Percentiles rank a stretch among this genome's conserved stretches.
These are phyloP conservation scores for Aegle marmelos DNA, from an alignment of 345 rosid species.

Conservation along the genomic window DNA sequence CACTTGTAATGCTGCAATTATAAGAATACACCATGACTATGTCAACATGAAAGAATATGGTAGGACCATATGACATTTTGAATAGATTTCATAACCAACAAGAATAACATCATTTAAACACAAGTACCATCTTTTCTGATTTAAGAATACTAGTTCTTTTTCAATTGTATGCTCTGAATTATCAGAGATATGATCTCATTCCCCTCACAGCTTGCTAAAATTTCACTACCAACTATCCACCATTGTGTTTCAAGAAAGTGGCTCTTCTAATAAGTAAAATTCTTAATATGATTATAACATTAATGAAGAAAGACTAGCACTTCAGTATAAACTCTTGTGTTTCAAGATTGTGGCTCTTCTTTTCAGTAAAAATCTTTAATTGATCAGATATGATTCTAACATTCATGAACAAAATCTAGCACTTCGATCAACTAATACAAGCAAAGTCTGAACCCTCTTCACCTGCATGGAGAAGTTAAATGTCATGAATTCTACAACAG, in stretches of 20 bases:
- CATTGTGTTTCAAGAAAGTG: not conserved
- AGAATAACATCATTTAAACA: not conserved
- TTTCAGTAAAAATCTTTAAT: not conserved
- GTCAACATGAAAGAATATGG: not conserved
- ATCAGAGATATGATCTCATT: not conserved
- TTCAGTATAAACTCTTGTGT: not conserved
- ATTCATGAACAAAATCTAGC: not conserved
- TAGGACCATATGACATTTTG: not conserved
- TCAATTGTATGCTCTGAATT: not conserved
- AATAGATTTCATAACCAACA: not conserved
- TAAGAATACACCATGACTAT: not conserved
- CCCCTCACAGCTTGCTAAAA: not conserved
- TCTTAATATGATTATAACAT: not conserved
- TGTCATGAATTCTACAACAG: conserved; percentile 90
- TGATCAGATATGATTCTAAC: not conserved
- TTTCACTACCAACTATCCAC: not conserved
- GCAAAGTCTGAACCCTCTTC: not conserved
- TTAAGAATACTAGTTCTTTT: not conserved
- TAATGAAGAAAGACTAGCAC: too few species aligned
- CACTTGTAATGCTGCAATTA: not conserved
- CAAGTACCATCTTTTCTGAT: not conserved
- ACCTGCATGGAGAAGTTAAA: conserved; percentile 98
- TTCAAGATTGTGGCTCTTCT: not conserved
- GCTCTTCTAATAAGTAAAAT: not conserved
- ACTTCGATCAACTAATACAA: not conserved